Base-by-base conservation (phyloP, 768 basidiomycete genomes). In the Tricholoma terreum region DNA sequence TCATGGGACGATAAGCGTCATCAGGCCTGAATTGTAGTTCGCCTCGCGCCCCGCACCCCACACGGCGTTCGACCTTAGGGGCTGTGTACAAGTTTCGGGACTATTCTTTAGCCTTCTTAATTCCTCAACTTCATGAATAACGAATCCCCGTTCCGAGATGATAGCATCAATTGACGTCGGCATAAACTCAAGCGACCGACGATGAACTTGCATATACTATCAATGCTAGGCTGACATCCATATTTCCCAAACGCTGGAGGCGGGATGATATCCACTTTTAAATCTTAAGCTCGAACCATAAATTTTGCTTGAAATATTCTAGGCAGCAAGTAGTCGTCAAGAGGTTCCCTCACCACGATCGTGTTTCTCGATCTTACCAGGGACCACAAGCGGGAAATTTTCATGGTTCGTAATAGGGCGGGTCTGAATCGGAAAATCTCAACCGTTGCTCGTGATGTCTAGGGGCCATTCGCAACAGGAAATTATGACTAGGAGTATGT, bases 71-170 rank as follows among this genome's bases (percentile, higher is more conserved):
- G 17, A 54, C 48, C 57, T 46, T 31, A 36, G 6, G 33, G 34
- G 10, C n/a, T 9, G 50, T 27, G 21, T 17, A 38, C 40, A 52
- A 40, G 45, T 24, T 27, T 59, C 54, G 49, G 50, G 35, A 45
- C 15, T 40, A 24, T 36, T 34, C 14, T 1, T 22, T 35, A 11
- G 54, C 35, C 40, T 54, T 33, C 42, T 54, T 49, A 54, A 54
- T 43, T 57, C 45, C 48, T 43, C 35, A 31, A 27, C 10, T 50
- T 43, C 52, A 46, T 24, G 48, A 19, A 61, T 55, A 54, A 57
- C 30, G 54, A 48, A 54, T 55, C 24, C 52, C 38, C 46, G 51
- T 51, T 55, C 50, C 50, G 43, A 48, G 53, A 49, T 22, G 43
- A 24, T 31, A 49, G 24, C 30, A 30, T 30, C 46, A 49, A 10